phyloP scores from a whole-genome alignment of 75 land plant species.

The Larix kaempferi region DNA sequence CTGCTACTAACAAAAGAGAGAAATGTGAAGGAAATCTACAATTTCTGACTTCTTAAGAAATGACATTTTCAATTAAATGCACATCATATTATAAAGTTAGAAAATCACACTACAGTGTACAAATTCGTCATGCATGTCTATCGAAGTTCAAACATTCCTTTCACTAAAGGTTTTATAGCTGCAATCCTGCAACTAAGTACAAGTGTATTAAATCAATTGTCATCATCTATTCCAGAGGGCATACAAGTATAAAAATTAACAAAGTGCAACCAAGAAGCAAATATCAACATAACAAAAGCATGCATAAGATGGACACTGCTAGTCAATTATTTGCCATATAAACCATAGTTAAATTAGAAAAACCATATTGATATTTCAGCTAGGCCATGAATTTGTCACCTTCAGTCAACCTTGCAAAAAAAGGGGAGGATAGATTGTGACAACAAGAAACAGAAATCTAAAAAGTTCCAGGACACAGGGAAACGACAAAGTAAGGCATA shows the following conservation, averaged over 20 bases:
- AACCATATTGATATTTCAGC: background rate
- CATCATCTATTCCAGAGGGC: background rate
- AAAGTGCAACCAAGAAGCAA: background rate
- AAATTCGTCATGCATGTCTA: too few relatives aligned
- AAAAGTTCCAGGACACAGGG: background rate
- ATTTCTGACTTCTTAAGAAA: background rate
- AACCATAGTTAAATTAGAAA: background rate
- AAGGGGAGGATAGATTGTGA: background rate
- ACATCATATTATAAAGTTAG: background rate
- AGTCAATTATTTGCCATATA: background rate
- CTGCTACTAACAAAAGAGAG: background rate
- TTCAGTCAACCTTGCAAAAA: background rate
- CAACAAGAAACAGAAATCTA: background rate
- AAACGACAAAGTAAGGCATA: background rate
- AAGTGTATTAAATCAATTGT: background rate
- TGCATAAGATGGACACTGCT: background rate
- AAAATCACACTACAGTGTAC: background rate
- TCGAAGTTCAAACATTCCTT: background rate
- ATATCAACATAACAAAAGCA: background rate
- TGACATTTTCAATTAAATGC: background rate
- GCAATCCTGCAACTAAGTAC: too few relatives aligned
- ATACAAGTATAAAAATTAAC: background rate
- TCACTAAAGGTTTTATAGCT: background rate
- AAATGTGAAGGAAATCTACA: background rate
- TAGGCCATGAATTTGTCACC: background rate